Conservation (phyloP, 2,329 filamentous ascomycete species). For the Coniosporium tulheliwenetii region DNA sequence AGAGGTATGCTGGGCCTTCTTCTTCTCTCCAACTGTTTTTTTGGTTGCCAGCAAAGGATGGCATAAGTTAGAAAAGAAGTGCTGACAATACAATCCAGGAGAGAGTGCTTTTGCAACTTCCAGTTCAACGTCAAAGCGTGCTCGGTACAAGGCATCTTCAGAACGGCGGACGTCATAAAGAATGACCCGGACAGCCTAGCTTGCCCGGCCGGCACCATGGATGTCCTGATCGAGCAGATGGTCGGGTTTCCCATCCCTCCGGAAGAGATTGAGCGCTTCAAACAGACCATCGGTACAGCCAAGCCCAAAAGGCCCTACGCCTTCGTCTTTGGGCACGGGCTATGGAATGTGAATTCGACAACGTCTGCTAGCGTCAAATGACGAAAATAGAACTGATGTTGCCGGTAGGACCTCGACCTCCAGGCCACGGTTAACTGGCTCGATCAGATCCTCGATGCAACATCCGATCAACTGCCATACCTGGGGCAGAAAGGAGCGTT, state of each 20-base stretch:
- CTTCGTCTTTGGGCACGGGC: conserved; percentile 30
- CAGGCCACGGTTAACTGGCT: conserved; percentile 26
- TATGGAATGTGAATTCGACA: conserved; percentile 22
- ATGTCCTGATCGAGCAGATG: conserved; percentile 28
- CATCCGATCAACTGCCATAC: conserved; percentile 6
- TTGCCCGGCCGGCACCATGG: conserved; percentile 20
- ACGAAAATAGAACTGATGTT: background rate
- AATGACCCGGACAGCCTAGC: conserved; percentile 26
- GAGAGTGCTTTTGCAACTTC: conserved; percentile 32
- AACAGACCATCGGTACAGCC: conserved; percentile 15
- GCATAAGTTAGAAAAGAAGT: background rate
- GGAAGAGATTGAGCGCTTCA: conserved; percentile 24
- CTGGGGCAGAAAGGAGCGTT: conserved; percentile 1
- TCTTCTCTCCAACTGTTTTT: background rate
- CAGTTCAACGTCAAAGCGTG: conserved; percentile 35
- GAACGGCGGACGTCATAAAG: conserved; percentile 26
- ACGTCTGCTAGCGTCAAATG: background rate
- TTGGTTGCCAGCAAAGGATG: background rate
- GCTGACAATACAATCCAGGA: conserved; percentile 9
- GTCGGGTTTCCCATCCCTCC: conserved; percentile 25
- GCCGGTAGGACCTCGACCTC: conserved; percentile 21
- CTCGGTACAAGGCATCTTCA: conserved; percentile 33
- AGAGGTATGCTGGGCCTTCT: conserved; percentile 16
- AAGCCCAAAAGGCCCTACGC: conserved; percentile 20
- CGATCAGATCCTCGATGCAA: conserved; percentile 17